Base-by-base conservation (phyloP, 164 flowering plant species). In the Piper longum region DNA sequence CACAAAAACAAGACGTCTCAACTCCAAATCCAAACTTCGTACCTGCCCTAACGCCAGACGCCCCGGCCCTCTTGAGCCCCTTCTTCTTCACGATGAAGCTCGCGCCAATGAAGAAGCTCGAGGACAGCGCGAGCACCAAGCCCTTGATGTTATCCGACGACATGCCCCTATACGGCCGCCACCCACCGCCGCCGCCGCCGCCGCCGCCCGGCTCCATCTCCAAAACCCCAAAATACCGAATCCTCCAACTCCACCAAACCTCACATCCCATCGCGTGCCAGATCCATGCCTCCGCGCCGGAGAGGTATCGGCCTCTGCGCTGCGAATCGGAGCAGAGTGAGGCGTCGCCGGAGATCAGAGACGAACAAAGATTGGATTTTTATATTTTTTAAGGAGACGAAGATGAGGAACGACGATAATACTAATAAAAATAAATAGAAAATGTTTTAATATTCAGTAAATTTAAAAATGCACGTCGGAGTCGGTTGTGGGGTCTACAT, bases 51-150 rank as follows among this genome's bases (percentile, higher is more conserved):
- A 78, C 14, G 51, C 95, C 95, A 7, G 85, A 77, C 43, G 87
- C 84, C 3, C 85, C 88, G 7, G 95, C 95, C 63, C 81, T 85
- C 79, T 83, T 83, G 69, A 87, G 70, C 2, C 95, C 95, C 70
- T 87, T 87, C 73, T 87, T 88, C 79, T 88, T 88, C 16, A 85
- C 84, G 59, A 88, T 85, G 70, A 85, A 88, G 71, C 96, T 88
- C 8, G 88, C 83, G 43, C 95, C 91, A 43, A 87, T 87, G 64
- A 87, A 87, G 42, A 81, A 8, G 61, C 91, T 87, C 19, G 91
- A 87, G 16, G 87, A 82, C 41, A 83, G 67, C 4, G 89, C 91
- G 59, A 88, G 68, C 19, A 84, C 72, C 71, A 88, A 72, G 18
- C 95, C 95, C 70, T 83, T 85, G 60, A 88, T 74, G 54, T 88